A percentile compares a stretch with the other conserved stretches of the same genome.
Evolutionary conservation across 2,329 filamentous ascomycete species (phyloP).

Genomic region (Fusarium mangiferae): DNA sequence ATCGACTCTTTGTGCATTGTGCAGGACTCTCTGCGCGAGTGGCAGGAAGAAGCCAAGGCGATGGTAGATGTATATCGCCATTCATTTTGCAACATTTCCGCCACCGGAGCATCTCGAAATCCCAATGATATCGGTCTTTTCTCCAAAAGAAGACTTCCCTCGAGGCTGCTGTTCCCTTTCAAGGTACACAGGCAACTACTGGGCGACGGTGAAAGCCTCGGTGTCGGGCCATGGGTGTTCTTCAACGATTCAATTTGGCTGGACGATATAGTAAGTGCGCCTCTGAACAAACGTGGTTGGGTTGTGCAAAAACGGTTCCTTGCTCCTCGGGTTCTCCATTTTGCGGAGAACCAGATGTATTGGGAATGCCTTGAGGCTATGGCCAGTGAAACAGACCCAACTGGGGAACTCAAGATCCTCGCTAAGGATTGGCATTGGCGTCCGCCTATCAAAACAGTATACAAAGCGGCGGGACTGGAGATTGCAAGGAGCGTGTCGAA

Average conservation of each 20-base stretch:
- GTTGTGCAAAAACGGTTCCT: rapidly evolving
- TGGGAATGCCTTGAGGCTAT: background rate
- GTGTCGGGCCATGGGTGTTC: rapidly evolving
- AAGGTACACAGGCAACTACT: background rate
- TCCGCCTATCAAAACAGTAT: background rate
- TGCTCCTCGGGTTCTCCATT: rapidly evolving
- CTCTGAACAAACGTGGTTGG: rapidly evolving
- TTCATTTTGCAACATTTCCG: background rate
- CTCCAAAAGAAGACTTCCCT: background rate
- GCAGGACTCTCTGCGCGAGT: background rate
- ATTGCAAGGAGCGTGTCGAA: background rate
- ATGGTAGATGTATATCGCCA: background rate
- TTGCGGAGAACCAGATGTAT: too few relatives aligned
- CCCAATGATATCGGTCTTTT: background rate
- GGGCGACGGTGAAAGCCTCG: background rate
- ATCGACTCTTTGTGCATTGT: background rate
- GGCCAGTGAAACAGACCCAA: background rate
- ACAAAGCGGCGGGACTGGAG: background rate
- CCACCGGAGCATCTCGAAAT: background rate
- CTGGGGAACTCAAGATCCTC: background rate
- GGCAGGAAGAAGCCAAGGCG: background rate
- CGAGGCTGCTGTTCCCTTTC: background rate
- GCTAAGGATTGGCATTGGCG: rapidly evolving
- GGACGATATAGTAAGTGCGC: rapidly evolving
- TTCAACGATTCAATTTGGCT: background rate